Conservation (phyloP, 768 basidiomycete genomes). For the Dioszegia hungarica region DNA sequence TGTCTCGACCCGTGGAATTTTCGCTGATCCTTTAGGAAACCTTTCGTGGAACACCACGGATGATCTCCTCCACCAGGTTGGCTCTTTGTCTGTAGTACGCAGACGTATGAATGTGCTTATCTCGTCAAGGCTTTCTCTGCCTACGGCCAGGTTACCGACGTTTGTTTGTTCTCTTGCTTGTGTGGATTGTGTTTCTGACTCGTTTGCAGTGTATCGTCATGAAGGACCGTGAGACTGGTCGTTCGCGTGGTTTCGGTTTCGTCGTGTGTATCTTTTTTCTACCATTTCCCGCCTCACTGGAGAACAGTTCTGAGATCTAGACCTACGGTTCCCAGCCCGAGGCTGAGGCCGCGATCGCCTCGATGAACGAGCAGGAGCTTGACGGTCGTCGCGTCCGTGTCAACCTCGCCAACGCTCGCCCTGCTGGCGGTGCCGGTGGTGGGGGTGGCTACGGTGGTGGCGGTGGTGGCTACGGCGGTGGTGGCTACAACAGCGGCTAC, state of each 20-base stretch:
- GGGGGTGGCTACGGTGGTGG: slow-evolving; percentile 34
- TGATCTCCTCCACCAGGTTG: slow-evolving; percentile 79
- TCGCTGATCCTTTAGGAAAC: slow-evolving; percentile 38
- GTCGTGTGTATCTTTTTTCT: slow-evolving; percentile 55
- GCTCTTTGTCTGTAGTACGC: slow-evolving; percentile 49
- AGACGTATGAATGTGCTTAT: slow-evolving; percentile 48
- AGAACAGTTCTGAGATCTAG: slow-evolving; percentile 11
- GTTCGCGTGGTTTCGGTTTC: slow-evolving; percentile 95
- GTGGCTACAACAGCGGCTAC: slow-evolving; percentile 6
- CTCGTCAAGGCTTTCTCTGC: slow-evolving; percentile 69
- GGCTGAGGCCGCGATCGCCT: slow-evolving; percentile 70
- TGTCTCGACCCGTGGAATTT: background rate
- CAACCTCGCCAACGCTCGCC: slow-evolving; percentile 58
- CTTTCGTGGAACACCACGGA: slow-evolving; percentile 66
- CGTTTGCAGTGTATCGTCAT: slow-evolving; percentile 79
- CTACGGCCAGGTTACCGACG: slow-evolving; percentile 83
- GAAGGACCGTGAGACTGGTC: slow-evolving; percentile 96
- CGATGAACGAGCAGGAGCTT: slow-evolving; percentile 82
- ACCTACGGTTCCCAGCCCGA: slow-evolving; percentile 54
- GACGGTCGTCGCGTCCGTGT: slow-evolving; percentile 86
- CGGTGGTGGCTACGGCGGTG: slow-evolving; percentile 12
- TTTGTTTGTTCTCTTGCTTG: slow-evolving; percentile 59
- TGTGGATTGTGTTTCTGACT: slow-evolving; percentile 1
- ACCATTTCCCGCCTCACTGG: background rate
- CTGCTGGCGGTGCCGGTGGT: slow-evolving; percentile 39